Evolutionary conservation across 2,329 filamentous ascomycete genomes (phyloP).

Genomic region (Colletotrichum lupini): DNA sequence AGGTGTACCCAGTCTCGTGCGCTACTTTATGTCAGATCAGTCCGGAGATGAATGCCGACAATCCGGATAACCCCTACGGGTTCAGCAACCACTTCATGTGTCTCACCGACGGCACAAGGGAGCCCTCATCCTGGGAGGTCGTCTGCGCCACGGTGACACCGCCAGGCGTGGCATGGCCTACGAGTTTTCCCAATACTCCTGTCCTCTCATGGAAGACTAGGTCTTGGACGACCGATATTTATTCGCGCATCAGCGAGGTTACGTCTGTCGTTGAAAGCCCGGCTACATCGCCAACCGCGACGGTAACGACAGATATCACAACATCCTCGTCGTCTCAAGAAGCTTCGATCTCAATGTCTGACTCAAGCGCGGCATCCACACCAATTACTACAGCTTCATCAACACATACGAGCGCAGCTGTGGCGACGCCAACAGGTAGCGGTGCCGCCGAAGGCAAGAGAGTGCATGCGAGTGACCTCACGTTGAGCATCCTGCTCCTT

Average conservation of each 20-base stretch:
- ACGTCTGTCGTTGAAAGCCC: background rate
- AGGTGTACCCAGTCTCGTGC: slow-evolving; percentile 12
- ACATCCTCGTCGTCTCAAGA: background rate
- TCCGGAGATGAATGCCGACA: background rate
- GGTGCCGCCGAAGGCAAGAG: background rate
- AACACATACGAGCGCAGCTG: background rate
- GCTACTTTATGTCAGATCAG: slow-evolving; percentile 12
- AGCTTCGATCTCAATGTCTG: background rate
- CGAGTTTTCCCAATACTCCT: background rate
- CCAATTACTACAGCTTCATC: background rate
- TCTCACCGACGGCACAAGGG: slow-evolving; percentile 5
- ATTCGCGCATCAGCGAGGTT: background rate
- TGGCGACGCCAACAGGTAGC: background rate
- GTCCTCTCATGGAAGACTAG: background rate
- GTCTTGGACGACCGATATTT: background rate
- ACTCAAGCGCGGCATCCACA: background rate
- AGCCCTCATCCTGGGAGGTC: slow-evolving; percentile 5
- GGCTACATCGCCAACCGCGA: background rate
- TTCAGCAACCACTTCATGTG: slow-evolving; percentile 25
- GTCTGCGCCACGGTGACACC: slow-evolving; percentile 2
- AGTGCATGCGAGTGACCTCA: background rate
- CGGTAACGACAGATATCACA: background rate
- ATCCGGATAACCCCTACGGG: background rate
- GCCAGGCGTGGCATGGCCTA: background rate
- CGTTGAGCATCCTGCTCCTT: background rate